Percentiles rank a stretch among this genome's conserved stretches.
Evolutionary conservation across 371 early-diverging fungal genomes (phyloP).

Genomic region (Syncephalastrum sp.): DNA sequence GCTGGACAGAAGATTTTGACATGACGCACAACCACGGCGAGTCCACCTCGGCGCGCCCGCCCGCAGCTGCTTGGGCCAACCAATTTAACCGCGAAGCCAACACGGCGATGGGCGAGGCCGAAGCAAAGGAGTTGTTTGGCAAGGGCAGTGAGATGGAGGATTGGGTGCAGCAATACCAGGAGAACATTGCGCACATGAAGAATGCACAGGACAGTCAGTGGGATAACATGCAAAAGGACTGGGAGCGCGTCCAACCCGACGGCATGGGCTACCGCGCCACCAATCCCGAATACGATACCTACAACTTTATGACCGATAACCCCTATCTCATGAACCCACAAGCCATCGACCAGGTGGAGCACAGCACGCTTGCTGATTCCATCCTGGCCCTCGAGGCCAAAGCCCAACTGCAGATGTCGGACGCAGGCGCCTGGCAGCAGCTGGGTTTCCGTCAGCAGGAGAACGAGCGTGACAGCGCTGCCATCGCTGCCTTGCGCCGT

Average conservation of each 20-base stretch:
- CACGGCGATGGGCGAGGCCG: conserved; percentile 22
- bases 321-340: conserved; percentile 62
- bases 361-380: conserved; percentile 74
- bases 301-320: conserved; percentile 79
- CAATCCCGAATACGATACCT: conserved; percentile 68
- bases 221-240: conserved; percentile 76
- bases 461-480: conserved; percentile 90
- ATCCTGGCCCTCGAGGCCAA: conserved; percentile 92
- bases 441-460: conserved; percentile 93
- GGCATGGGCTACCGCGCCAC: conserved; percentile 61
- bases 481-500: conserved; percentile 86
- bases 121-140: conserved; percentile 36
- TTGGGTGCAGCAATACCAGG: conserved; percentile 74
- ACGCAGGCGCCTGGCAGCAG: conserved; percentile 84
- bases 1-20: conserved; percentile 65
- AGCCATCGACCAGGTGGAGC: conserved; percentile 43
- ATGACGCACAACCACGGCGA: conserved; percentile 7
- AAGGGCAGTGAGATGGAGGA: conserved; percentile 47
- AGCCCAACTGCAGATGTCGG: conserved; percentile 76
- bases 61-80: conserved; percentile 51
- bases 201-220: conserved; percentile 73
- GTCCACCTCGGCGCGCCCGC: conserved; percentile 5
- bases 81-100: conserved; percentile 52
- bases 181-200: conserved; percentile 68
- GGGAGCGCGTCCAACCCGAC: conserved; percentile 61